phyloP scores from a whole-genome alignment of 176 grass and related monocot genomes.

The Microstegium vimineum region DNA sequence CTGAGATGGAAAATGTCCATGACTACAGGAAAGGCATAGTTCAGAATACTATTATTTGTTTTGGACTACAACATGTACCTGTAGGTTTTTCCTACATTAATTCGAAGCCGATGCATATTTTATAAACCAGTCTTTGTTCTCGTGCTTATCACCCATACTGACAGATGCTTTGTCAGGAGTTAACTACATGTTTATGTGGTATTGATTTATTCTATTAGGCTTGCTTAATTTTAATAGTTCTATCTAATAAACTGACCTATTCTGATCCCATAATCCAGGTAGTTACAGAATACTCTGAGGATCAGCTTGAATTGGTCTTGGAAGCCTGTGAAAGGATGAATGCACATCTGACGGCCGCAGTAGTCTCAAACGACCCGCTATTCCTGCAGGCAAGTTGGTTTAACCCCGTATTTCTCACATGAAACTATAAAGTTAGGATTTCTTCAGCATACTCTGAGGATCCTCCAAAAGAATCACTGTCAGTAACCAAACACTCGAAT shows the following conservation, averaged over 20 bases:
- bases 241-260: neutral
- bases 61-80: neutral
- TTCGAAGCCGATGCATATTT: neutral
- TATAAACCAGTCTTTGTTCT: neutral
- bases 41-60: neutral
- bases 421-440: neutral
- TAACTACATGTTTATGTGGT: neutral
- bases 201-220: neutral
- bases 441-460: neutral
- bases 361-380: slow-evolving; percentile 87
- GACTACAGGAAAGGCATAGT: neutral
- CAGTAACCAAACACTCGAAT: neutral
- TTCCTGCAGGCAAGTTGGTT: slow-evolving; percentile 74
- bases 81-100: neutral
- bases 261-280: slow-evolving; percentile 40
- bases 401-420: neutral
- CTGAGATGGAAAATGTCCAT: neutral
- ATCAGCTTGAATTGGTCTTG: slow-evolving; percentile 70
- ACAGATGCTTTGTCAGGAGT: neutral
- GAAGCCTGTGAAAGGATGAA: slow-evolving; percentile 87
- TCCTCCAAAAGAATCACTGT: neutral
- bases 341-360: slow-evolving; percentile 85
- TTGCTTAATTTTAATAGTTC: neutral
- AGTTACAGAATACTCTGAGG: slow-evolving; percentile 70
- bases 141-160: neutral